phyloP scores from a whole-genome alignment of 2,329 filamentous ascomycete species.

The Cucurbitaria berberidis region DNA sequence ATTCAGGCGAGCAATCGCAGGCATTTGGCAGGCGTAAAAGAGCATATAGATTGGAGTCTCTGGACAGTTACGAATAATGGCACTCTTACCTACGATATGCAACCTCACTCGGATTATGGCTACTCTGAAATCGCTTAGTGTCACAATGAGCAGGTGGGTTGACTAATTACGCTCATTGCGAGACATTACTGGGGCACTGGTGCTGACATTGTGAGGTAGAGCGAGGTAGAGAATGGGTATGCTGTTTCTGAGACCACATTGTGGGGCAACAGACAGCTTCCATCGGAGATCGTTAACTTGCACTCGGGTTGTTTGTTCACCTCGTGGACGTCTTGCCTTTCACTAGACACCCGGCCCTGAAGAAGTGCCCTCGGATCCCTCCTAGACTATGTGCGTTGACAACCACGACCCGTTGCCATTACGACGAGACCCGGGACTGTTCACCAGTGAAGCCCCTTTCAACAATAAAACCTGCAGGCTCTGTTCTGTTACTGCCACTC shows the following conservation, averaged over 20 bases:
- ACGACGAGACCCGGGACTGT: background rate
- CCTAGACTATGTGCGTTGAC: background rate
- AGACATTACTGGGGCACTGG: background rate
- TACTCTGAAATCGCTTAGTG: background rate
- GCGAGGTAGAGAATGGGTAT: background rate
- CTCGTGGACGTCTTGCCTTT: background rate
- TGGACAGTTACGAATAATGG: background rate
- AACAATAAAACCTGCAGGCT: background rate
- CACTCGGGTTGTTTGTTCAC: background rate
- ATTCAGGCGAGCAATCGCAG: background rate
- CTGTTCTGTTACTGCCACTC: background rate
- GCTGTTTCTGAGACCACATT: background rate
- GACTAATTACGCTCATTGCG: background rate
- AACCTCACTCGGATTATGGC: background rate
- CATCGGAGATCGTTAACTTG: background rate
- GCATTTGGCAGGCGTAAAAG: background rate
- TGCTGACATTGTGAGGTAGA: background rate
- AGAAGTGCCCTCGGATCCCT: background rate
- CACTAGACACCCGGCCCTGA: background rate
- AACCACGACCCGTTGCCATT: background rate
- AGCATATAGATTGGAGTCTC: background rate
- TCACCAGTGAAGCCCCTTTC: background rate
- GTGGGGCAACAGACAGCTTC: background rate
- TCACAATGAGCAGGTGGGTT: no score
- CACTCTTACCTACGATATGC: background rate